Base-by-base conservation (phyloP, 768 basidiomycete genomes). In the Candolleomyces eurysporus region DNA sequence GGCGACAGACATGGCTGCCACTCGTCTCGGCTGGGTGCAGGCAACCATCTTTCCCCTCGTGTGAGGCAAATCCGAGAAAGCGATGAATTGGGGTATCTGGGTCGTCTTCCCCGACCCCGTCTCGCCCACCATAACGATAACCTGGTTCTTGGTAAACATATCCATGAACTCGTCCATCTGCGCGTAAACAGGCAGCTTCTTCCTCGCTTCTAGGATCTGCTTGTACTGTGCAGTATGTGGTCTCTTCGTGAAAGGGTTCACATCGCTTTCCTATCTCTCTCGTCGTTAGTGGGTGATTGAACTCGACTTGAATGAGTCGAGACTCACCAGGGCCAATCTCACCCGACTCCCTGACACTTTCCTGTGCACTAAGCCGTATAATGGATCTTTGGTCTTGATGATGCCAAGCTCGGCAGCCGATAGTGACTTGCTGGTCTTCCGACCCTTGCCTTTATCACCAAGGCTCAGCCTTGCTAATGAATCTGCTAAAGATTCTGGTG, bases 1-100 rank as follows among this genome's bases (percentile, higher is more conserved):
- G 19, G 96, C 96, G 2, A 98, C 96, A 16, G 92, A 94, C 94
- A 97, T 98, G 8, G 96, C 95, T 14, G 96, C 95, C 4, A 99
- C 94, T 77, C 96, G 84, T 67, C 96, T 82, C 1, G 96, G 96
- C 71, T 99, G 96, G 2, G 96, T 99, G 68, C 96, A 99, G 0
- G 96, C 96, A 3, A 99, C 88, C 67, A 98, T 76, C 73, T 94
- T 97, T 39, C 92, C 89, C 72, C 85, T 91, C 5, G 87, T 85
- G 70, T 98, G 95, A 0, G 96, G 95, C 32, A 97, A 75, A 74
- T 98, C 96, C 3, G 93, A 93, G 72, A 88, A 98, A 49, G 89
- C 91, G 48, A 96, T 94, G 68, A 98, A 97, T 73, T 98, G 96
- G 1, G 96, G 96, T 69, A 98, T 97, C 77, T 98, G 95, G 22